phyloP scores from a whole-genome alignment of 345 rosid genomes.

The Pugionium dolabratum region DNA sequence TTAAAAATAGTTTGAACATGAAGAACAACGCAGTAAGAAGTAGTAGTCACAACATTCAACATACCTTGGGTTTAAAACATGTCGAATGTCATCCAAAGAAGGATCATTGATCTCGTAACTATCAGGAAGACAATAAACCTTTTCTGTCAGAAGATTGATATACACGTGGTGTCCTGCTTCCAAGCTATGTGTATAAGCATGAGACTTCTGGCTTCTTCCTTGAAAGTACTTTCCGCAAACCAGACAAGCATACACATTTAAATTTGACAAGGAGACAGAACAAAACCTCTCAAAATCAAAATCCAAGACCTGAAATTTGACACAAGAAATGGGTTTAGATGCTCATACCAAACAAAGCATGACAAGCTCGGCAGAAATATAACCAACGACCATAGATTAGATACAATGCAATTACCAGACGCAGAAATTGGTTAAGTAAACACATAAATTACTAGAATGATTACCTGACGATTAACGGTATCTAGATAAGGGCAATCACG shows the following conservation, averaged over 20 bases:
- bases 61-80: conserved; percentile 92
- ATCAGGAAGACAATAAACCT: conserved; percentile 97
- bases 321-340: not conserved
- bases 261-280: conserved; percentile 80
- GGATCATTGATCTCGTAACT: conserved; percentile 95
- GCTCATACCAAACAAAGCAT: conserved; percentile 8
- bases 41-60: not conserved
- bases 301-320: conserved; percentile 69
- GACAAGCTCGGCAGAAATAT: not conserved
- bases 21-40: conserved; percentile 4
- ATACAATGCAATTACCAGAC: not conserved
- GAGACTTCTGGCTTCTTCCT: conserved; percentile 93
- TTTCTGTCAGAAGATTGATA: conserved; percentile 87
- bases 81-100: conserved; percentile 90
- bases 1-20: not conserved
- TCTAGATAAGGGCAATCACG: conserved; percentile 98
- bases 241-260: conserved; percentile 94
- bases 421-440: not conserved
- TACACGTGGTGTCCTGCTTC: conserved; percentile 97
- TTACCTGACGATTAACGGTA: conserved; percentile 98
- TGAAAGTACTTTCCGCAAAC: conserved; percentile 97
- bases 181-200: conserved; percentile 97
- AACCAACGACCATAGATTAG: conserved; percentile 3
- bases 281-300: conserved; percentile 98
- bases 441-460: not conserved